Conservation (phyloP, 2,329 filamentous ascomycete genomes). For the Chaetomiaceae sp. region DNA sequence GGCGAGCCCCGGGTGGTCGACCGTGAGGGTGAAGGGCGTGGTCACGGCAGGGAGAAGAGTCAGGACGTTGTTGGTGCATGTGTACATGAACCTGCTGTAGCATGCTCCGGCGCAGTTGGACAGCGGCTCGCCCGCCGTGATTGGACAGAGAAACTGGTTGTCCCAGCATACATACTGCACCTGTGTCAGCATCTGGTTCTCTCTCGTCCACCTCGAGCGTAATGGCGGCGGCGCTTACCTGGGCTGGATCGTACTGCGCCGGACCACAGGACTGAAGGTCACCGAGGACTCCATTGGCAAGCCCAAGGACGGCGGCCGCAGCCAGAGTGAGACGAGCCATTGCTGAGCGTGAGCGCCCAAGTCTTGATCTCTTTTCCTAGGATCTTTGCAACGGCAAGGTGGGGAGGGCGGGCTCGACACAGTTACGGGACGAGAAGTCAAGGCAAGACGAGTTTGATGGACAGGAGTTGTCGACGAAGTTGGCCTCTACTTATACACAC, state of each 20-base stretch:
- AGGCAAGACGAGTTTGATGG: no score
- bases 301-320: conserved; percentile 13
- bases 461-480: no score
- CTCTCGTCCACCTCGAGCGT: neutral
- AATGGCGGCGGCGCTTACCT: conserved; percentile 15
- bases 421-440: no score
- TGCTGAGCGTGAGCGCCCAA: neutral
- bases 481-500: no score
- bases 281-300: conserved; percentile 12
- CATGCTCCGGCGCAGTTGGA: conserved; percentile 31
- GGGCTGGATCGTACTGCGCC: conserved; percentile 22
- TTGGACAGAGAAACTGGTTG: conserved; percentile 30
- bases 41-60: conserved; percentile 21
- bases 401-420: no score
- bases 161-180: conserved; percentile 29
- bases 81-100: conserved; percentile 32
- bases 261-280: conserved; percentile 20
- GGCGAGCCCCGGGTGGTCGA: conserved; percentile 26
- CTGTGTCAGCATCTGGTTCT: neutral
- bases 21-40: conserved; percentile 27
- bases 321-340: conserved; percentile 18
- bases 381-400: no score
- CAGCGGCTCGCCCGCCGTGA: conserved; percentile 30
- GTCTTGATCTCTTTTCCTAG: no score
- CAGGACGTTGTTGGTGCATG: conserved; percentile 25